Conservation (phyloP, 305 asterid species). For the Rubia tinctorum region DNA sequence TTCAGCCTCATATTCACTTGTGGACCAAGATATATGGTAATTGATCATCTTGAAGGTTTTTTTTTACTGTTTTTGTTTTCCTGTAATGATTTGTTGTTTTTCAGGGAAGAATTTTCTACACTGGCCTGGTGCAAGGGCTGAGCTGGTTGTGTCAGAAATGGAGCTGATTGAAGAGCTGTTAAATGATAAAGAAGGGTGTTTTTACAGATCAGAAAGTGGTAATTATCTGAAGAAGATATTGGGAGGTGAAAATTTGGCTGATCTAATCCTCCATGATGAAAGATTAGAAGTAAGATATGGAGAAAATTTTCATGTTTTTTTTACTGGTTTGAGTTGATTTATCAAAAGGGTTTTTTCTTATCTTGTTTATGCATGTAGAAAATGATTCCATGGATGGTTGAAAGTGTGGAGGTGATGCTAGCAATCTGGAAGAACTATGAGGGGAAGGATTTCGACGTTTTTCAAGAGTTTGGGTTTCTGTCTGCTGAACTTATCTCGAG, state of each 20-base stretch:
- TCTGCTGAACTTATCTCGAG: conserved; percentile 9
- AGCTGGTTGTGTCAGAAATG: conserved; percentile 1
- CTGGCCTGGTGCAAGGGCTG: conserved; percentile 14
- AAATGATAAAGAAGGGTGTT: background rate
- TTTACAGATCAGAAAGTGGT: conserved; percentile 8
- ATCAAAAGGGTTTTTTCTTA: background rate
- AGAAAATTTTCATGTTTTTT: background rate
- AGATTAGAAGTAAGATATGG: background rate
- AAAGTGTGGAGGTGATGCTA: conserved; percentile 9
- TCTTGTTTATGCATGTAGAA: conserved; percentile 1
- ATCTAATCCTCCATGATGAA: conserved; percentile 7
- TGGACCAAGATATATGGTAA: conserved; percentile 50
- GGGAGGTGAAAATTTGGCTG: background rate
- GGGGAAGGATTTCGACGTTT: conserved; percentile 1
- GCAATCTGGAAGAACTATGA: conserved; percentile 9
- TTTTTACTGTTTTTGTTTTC: too few species aligned
- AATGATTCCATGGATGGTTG: conserved; percentile 7
- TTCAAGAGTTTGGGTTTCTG: background rate
- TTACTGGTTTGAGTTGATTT: background rate
- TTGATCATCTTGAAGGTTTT: background rate
- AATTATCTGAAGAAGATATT: background rate
- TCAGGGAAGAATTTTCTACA: conserved; percentile 13
- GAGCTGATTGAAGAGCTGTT: background rate
- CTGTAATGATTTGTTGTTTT: background rate
- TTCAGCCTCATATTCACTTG: conserved; percentile 43